Evolutionary conservation across 768 basidiomycete genomes (phyloP).

Genomic region (Guyanaporus albipodus): DNA sequence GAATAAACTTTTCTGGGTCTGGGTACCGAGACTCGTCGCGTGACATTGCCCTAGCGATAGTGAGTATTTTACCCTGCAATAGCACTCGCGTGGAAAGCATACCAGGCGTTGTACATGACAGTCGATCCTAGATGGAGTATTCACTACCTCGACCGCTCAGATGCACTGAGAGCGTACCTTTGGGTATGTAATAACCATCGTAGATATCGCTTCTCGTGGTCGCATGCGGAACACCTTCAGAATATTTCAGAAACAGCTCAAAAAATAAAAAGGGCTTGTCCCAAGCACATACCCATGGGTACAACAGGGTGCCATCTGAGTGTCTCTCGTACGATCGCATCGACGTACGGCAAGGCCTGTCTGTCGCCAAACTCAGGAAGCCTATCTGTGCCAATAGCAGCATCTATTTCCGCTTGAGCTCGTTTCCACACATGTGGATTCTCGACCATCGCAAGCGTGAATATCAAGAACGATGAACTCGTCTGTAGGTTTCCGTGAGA

Average conservation of each 20-base stretch:
- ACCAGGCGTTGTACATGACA: conserved; percentile 17
- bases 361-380: conserved; percentile 8
- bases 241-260: too few species aligned
- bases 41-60: conserved; percentile 20
- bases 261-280: not conserved
- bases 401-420: conserved; percentile 10
- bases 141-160: too few species aligned
- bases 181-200: conserved; percentile 47
- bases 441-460: conserved; percentile 14
- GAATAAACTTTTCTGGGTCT: conserved; percentile 10
- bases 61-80: too few species aligned
- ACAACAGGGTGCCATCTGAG: conserved; percentile 8
- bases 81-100: too few species aligned
- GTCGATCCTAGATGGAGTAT: too few species aligned
- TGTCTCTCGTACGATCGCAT: conserved; percentile 11
- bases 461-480: not conserved
- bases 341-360: conserved; percentile 8
- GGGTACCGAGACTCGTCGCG: conserved; percentile 20
- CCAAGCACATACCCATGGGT: conserved; percentile 9
- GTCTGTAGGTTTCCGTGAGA: conserved; percentile 6
- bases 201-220: conserved; percentile 38
- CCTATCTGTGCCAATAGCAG: conserved; percentile 4
- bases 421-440: conserved; percentile 8
- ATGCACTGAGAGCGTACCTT: conserved; percentile 27
- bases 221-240: conserved; percentile 18